These are phyloP conservation scores for Phytopythium chamaehyphon DNA, from an alignment of 352 stramenopile species.

Conservation along the genomic window DNA sequence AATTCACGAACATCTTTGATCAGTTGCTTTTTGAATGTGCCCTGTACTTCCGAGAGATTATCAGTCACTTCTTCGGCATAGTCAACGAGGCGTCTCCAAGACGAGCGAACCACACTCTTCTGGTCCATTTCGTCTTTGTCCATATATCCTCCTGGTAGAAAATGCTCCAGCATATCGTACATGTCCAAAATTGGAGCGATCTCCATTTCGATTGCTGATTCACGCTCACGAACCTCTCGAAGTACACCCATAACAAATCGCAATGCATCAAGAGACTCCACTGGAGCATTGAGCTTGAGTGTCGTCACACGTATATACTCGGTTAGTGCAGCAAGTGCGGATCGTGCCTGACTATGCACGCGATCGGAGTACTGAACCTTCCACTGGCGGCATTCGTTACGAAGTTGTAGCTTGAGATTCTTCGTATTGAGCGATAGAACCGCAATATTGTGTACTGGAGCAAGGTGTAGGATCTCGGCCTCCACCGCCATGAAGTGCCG, in stretches of 20 bases:
- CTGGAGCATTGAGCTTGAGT: slow-evolving; percentile 54
- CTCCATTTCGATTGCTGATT: slow-evolving; percentile 88
- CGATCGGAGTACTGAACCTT: slow-evolving; percentile 84
- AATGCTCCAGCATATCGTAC: slow-evolving; percentile 89
- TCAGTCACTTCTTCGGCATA: slow-evolving; percentile 88
- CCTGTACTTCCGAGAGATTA: slow-evolving; percentile 78
- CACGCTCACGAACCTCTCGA: slow-evolving; percentile 79
- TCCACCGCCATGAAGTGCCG: slow-evolving; percentile 81
- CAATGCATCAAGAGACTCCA: slow-evolving; percentile 72
- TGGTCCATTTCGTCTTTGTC: slow-evolving; percentile 90
- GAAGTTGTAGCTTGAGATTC: slow-evolving; percentile 84
- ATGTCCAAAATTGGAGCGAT: slow-evolving; percentile 87
- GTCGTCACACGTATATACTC: slow-evolving; percentile 82
- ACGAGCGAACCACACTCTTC: slow-evolving; percentile 79
- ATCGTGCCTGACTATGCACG: slow-evolving; percentile 69
- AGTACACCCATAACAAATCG: slow-evolving; percentile 84
- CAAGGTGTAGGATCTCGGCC: slow-evolving; percentile 70
- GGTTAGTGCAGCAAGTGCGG: slow-evolving; percentile 56
- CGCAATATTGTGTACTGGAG: slow-evolving; percentile 81
- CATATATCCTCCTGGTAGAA: slow-evolving; percentile 79
- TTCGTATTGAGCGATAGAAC: slow-evolving; percentile 85
- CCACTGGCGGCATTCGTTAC: slow-evolving; percentile 84
- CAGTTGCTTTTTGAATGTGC: slow-evolving; percentile 89
- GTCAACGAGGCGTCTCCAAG: slow-evolving; percentile 87
- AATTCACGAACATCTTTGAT: slow-evolving; percentile 87